Conservation (phyloP, 1,284 basidiomycete species). For the Inonotus hispidus region DNA sequence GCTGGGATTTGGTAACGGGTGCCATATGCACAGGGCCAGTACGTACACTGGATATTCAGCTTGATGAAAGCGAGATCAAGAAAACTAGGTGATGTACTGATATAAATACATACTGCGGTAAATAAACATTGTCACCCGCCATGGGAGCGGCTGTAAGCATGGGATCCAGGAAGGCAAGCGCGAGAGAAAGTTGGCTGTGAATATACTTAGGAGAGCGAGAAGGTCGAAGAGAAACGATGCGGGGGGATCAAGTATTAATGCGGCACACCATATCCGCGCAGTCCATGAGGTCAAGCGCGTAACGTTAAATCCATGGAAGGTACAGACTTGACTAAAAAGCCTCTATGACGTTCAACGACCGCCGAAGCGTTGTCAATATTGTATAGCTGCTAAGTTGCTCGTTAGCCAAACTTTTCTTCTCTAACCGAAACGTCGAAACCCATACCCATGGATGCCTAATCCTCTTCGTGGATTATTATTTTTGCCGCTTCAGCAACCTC, state of each 20-base stretch:
- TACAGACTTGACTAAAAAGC: background rate
- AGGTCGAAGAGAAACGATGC: too few relatives aligned
- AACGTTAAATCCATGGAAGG: background rate
- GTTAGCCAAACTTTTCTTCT: background rate
- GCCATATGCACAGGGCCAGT: slow-evolving; percentile 12
- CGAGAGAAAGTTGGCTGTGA: too few relatives aligned
- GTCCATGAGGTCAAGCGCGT: too few relatives aligned
- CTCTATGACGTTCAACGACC: background rate
- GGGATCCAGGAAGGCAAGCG: background rate
- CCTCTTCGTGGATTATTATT: slow-evolving; percentile 25
- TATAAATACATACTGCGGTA: background rate
- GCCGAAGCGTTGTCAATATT: background rate
- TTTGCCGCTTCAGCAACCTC: slow-evolving; percentile 20
- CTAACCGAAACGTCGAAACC: background rate
- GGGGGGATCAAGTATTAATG: too few relatives aligned
- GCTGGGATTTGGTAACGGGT: slow-evolving; percentile 15
- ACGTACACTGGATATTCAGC: background rate
- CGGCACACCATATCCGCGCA: too few relatives aligned
- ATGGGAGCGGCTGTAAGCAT: background rate
- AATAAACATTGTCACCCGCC: background rate
- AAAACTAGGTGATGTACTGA: background rate
- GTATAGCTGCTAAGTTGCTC: background rate
- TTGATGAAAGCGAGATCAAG: slow-evolving; percentile 1
- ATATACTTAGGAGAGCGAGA: too few relatives aligned
- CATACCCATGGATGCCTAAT: slow-evolving; percentile 10